Percentiles rank a stretch among this genome's conserved stretches.
Conservation (phyloP, 108 stramenopile genomes). For the Craspedostauros australis region DNA sequence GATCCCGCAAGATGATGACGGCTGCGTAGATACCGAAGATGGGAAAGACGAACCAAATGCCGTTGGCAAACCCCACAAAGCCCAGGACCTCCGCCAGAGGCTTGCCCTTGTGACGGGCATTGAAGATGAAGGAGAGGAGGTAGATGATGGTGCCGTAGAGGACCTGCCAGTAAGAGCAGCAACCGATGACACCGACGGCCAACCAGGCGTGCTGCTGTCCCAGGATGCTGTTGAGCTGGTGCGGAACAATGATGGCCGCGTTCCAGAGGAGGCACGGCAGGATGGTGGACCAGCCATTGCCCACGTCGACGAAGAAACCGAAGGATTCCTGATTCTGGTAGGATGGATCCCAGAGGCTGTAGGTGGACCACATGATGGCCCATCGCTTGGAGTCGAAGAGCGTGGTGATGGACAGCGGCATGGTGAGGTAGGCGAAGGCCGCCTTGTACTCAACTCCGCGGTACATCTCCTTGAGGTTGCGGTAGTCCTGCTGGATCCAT, state of each 20-base stretch:
- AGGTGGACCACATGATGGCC: conserved; percentile 79
- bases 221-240: conserved; percentile 19
- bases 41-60: conserved; percentile 73
- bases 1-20: conserved; percentile 54
- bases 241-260: conserved; percentile 47
- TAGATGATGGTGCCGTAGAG: conserved; percentile 79
- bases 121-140: conserved; percentile 58
- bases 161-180: conserved; percentile 74
- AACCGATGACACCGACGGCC: conserved; percentile 51
- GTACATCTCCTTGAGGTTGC: conserved; percentile 39
- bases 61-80: conserved; percentile 72
- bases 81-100: conserved; percentile 37
- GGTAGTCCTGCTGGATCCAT: conserved; percentile 55
- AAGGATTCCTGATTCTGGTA: conserved; percentile 82
- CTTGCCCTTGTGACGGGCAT: conserved; percentile 54
- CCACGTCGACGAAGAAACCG: conserved; percentile 85
- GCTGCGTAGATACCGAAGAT: conserved; percentile 52
- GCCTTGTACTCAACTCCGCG: conserved; percentile 41
- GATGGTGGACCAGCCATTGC: conserved; percentile 78
- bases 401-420: conserved; percentile 44
- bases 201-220: conserved; percentile 5
- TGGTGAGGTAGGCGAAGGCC: conserved; percentile 44
- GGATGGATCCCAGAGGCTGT: conserved; percentile 72
- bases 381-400: conserved; percentile 46
- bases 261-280: conserved; percentile 67